phyloP scores from a whole-genome alignment of 192 early-diverging fungal species.

The Gamsiella multidivaricata region DNA sequence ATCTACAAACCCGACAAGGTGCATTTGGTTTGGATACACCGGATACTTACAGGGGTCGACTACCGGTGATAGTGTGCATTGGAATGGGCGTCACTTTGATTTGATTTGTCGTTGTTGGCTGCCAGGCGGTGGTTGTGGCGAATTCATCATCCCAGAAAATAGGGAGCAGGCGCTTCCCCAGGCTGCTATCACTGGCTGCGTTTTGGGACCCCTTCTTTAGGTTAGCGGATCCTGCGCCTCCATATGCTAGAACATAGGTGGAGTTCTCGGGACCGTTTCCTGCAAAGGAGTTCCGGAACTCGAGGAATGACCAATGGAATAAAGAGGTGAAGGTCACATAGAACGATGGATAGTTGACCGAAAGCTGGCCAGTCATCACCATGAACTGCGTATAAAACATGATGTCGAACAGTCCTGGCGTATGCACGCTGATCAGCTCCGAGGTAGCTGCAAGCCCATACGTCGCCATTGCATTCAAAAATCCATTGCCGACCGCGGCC shows the following conservation, averaged over 20 bases:
- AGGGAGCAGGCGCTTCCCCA: conserved; percentile 1
- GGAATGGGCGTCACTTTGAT: neutral
- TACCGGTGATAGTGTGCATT: neutral
- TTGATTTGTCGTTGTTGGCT: neutral
- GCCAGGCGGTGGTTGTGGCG: neutral
- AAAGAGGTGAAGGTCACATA: conserved; percentile 59
- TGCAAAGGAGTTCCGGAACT: conserved; percentile 47
- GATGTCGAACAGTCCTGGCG: conserved; percentile 64
- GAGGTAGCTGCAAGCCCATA: conserved; percentile 32
- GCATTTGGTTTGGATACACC: too few relatives aligned
- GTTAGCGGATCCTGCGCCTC: conserved; percentile 50
- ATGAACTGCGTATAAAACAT: conserved; percentile 64
- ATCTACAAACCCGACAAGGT: too few relatives aligned
- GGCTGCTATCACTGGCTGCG: neutral
- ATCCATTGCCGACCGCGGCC: conserved; percentile 21
- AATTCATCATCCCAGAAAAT: neutral
- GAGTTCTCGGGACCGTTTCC: conserved; percentile 41
- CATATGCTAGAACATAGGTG: conserved; percentile 28
- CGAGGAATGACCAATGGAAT: conserved; percentile 60
- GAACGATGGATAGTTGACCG: conserved; percentile 59
- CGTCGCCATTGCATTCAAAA: conserved; percentile 27
- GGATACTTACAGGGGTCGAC: neutral
- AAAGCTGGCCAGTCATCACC: conserved; percentile 57
- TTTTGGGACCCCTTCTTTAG: conserved; percentile 9
- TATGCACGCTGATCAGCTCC: conserved; percentile 53